Evolutionary conservation across 768 basidiomycete species (phyloP).

Genomic region (Suillus subluteus): DNA sequence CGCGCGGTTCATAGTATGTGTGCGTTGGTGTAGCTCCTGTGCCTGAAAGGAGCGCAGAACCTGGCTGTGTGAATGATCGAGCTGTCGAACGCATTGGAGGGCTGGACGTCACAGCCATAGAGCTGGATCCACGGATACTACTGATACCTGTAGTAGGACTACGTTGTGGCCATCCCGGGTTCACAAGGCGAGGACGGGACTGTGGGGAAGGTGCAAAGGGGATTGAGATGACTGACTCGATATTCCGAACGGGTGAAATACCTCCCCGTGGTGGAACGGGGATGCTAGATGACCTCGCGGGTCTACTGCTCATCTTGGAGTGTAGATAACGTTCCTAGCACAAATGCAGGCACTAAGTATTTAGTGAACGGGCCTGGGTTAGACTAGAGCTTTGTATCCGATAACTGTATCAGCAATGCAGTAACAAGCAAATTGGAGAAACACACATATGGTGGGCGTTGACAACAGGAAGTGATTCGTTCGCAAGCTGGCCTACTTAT

Average conservation of each 20-base stretch:
- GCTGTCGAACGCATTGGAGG: conserved; percentile 45
- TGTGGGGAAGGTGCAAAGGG: conserved; percentile 48
- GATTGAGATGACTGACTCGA: conserved; percentile 69
- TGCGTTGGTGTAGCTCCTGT: conserved; percentile 35
- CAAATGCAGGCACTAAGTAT: background rate
- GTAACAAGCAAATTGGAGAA: background rate
- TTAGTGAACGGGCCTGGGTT: background rate
- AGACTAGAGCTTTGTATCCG: background rate
- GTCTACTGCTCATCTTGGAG: conserved; percentile 48
- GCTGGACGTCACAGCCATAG: conserved; percentile 31
- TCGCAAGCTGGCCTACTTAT: conserved; percentile 13
- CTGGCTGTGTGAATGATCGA: conserved; percentile 44
- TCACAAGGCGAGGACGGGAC: conserved; percentile 44
- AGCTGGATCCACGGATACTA: conserved; percentile 39
- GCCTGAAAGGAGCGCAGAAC: conserved; percentile 32
- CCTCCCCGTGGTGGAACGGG: conserved; percentile 57
- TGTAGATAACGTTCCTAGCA: conserved; percentile 6
- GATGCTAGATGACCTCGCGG: conserved; percentile 67
- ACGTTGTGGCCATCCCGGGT: conserved; percentile 34
- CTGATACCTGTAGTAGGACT: conserved; percentile 36
- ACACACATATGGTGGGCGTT: background rate
- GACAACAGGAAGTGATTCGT: conserved; percentile 2
- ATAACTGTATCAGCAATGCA: background rate
- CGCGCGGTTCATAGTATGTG: conserved; percentile 61
- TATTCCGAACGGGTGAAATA: conserved; percentile 54